Conservation (phyloP, 148 eudicot genomes). For the Rhododendron williamsianum region DNA sequence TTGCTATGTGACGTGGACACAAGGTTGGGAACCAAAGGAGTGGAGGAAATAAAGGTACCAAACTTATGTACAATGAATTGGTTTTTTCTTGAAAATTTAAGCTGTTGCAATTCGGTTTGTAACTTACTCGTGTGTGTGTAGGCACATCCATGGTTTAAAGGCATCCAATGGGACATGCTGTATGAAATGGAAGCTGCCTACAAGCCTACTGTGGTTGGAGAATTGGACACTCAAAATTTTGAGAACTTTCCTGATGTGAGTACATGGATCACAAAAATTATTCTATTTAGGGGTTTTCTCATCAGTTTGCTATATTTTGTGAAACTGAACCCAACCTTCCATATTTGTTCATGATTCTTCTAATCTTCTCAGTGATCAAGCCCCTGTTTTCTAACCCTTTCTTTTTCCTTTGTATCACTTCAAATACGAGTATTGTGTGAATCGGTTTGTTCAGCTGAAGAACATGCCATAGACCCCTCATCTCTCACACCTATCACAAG, state of each 20-base stretch:
- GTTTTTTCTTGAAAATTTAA: neutral
- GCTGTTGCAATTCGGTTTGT: constrained; percentile 1
- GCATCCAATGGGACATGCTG: constrained; percentile 54
- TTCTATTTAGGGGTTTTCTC: neutral
- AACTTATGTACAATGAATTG: neutral
- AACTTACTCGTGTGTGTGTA: constrained; percentile 18
- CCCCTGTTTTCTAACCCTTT: neutral
- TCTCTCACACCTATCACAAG: neutral
- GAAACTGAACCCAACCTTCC: neutral
- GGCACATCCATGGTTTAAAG: constrained; percentile 69
- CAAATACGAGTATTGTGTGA: neutral
- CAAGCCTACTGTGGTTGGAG: constrained; percentile 57
- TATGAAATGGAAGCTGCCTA: constrained; percentile 79
- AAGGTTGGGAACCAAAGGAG: constrained; percentile 66
- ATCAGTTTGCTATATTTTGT: neutral
- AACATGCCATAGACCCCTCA: neutral
- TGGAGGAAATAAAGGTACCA: constrained; percentile 63
- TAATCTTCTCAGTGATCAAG: neutral
- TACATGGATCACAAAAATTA: neutral
- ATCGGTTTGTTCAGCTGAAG: neutral
- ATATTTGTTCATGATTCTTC: neutral
- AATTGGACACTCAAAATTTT: constrained; percentile 66
- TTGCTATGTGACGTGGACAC: constrained; percentile 59
- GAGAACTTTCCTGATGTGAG: constrained; percentile 66
- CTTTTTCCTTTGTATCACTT: neutral